These are phyloP conservation scores for Oemleria cerasiformis DNA, from an alignment of 306 rosid species.

Conservation along the genomic window DNA sequence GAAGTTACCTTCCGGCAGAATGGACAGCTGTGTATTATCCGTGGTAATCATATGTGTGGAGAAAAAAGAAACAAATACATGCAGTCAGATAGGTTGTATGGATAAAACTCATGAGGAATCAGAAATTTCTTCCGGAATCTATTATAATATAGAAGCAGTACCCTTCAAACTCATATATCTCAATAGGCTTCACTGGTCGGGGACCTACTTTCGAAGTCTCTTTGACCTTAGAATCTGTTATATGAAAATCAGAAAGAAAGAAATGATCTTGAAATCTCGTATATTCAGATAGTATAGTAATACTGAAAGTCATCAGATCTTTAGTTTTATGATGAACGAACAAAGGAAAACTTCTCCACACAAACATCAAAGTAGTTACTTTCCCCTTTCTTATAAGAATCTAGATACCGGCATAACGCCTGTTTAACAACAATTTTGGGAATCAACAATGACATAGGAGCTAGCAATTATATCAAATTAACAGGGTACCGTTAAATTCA, in stretches of 20 bases:
- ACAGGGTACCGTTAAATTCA: conserved; percentile 49
- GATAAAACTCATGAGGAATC: background rate
- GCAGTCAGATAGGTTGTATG: conserved; percentile 34
- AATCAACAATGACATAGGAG: conserved; percentile 12
- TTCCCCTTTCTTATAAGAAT: background rate
- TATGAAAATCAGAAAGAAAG: background rate
- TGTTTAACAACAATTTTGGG: conserved; percentile 4
- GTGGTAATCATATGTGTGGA: conserved; percentile 21
- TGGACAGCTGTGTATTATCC: conserved; percentile 71
- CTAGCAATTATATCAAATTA: conserved; percentile 25
- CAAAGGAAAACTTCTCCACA: background rate
- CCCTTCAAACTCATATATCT: conserved; percentile 96
- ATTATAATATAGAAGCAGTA: conserved; percentile 27
- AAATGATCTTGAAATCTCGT: background rate
- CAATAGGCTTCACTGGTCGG: conserved; percentile 88
- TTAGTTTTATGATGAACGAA: background rate
- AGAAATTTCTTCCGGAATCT: background rate
- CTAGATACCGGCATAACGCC: conserved; percentile 1
- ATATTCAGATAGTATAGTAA: background rate
- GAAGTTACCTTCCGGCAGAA: conserved; percentile 91
- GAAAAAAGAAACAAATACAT: conserved; percentile 1
- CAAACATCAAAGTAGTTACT: background rate
- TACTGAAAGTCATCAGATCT: background rate
- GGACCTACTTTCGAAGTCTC: conserved; percentile 86
- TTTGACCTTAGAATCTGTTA: conserved; percentile 67